These are phyloP conservation scores for Metschnikowia lunata DNA, from an alignment of 805 yeast species.

Conservation along the genomic window DNA sequence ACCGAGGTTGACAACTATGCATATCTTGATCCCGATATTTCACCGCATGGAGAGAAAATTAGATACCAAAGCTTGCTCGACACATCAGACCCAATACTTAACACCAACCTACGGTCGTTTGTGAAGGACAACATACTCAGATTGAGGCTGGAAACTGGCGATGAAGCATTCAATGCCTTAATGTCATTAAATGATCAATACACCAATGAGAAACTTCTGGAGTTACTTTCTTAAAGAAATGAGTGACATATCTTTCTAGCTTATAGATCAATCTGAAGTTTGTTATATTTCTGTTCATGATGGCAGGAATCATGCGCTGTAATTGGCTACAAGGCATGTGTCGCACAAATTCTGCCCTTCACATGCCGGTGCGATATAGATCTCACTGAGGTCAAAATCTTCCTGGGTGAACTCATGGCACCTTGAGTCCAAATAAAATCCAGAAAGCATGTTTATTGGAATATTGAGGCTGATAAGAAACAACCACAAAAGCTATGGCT, in stretches of 20 bases:
- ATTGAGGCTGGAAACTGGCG: conserved; percentile 24
- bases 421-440: too few relatives aligned
- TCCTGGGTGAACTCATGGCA: too few relatives aligned
- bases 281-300: too few relatives aligned
- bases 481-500: too few relatives aligned
- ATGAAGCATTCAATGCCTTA: conserved; percentile 30
- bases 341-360: too few relatives aligned
- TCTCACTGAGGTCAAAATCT: too few relatives aligned
- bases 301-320: too few relatives aligned
- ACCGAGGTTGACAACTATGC: conserved; percentile 41
- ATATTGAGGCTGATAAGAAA: too few relatives aligned
- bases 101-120: conserved; percentile 44
- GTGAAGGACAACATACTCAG: conserved; percentile 30
- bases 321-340: too few relatives aligned
- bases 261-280: too few relatives aligned
- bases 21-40: conserved; percentile 38
- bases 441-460: too few relatives aligned
- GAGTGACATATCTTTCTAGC: not conserved
- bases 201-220: conserved; percentile 29
- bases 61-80: conserved; percentile 32
- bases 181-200: conserved; percentile 34
- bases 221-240: conserved; percentile 2
- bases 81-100: conserved; percentile 33
- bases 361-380: too few relatives aligned
- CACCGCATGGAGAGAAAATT: conserved; percentile 40